Base-by-base conservation (phyloP, 371 early-diverging fungal species). In the Enterospora canceri region DNA sequence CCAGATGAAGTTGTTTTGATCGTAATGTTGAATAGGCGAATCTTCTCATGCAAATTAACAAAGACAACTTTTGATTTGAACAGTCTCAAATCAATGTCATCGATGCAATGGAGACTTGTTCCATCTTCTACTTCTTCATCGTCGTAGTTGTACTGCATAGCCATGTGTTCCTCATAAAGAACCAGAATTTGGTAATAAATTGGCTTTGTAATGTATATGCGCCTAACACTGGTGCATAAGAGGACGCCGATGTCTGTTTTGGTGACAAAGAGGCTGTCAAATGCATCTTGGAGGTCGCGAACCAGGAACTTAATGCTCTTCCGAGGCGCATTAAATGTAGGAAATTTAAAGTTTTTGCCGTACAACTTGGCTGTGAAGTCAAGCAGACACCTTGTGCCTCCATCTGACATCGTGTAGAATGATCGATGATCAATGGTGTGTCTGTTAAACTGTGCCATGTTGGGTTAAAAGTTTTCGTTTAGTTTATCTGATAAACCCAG, bases 121-220 rank as follows among this genome's bases (percentile, higher is more conserved):
- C 4, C 19, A 3, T 59, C 24, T 29, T 30, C 19, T 12, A 18
- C 56, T 2, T 8, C 21, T 2, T 18, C 8, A 16, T 59, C 66
- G 23, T 65, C 66, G 29, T 67, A 67, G 15, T 30, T n/a, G 2
- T 59, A 19, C 3, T 31, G 15, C 23, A 47, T 47, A 4, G 31
- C 28, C 26, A 24, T 47, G 19, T 24, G 30, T 29, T 58, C 5
- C 23, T 59, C 58, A 35, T 62, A 67, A 24, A 3, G 19, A 3
- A 67, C n/a, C 28, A 67, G 21, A 3, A 67, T 24, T 54, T 67
- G 67, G 3, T 64, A 63, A 28, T 15, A 67, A 30, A 67, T 60
- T 2, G 61, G 61, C 34, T 32, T 46, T 28, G 60, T 64, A 5
- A 21, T 32, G 30, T 67, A 61, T 4, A 67, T 54, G 3, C 34